Base-by-base conservation (phyloP, 352 stramenopile species). In the Detonula confervacea region DNA sequence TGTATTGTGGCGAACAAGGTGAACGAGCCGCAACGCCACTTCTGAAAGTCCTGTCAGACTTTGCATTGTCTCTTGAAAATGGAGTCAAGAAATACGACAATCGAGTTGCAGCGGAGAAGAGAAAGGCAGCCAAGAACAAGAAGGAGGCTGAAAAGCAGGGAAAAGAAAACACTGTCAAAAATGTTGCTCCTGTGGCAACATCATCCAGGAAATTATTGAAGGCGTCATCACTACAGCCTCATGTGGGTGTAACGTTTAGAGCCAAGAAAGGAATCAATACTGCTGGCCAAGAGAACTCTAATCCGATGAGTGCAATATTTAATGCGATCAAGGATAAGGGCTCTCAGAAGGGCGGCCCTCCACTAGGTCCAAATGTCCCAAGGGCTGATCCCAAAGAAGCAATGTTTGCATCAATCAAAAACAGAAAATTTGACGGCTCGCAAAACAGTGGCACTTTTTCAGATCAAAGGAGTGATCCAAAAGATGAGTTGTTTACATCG, bases 31-130 rank as follows among this genome's bases (percentile, higher is more conserved):
- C 85, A 14, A 47, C 73, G 1, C 68, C 67, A 12, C 42, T 95
- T 5, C 67, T 95, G 47, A 75, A 85, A 80, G 87, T 95, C 70
- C 60, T 95, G 29, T 81, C 76, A 49, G 59, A 84, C 37, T 95
- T 95, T 74, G 81, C 81, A 1, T 55, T 59, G 29, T 91, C 81
- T 33, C 76, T 95, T 2, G 73, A 87, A 30, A 72, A 60, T 55
- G 87, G 83, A 9, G 70, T 95, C 0, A 84, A 84, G 49, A 93
- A 92, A 63, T 87, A 95, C 46, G 86, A 95, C 59, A 27, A 85
- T 63, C 60, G 65, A 42, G 18, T 73, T 25, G 82, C 73, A 73
- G 37, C 63, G 51, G 62, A 90, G 81, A 80, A 66, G 33, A 55
- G 49, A 46, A 86, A 81, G 60, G 69, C 49, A 29, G 73, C 57